Percentiles rank a stretch among this genome's conserved stretches.
phyloP scores from a whole-genome alignment of 2,329 filamentous ascomycete genomes.

The Ophiostoma pallidulum region DNA sequence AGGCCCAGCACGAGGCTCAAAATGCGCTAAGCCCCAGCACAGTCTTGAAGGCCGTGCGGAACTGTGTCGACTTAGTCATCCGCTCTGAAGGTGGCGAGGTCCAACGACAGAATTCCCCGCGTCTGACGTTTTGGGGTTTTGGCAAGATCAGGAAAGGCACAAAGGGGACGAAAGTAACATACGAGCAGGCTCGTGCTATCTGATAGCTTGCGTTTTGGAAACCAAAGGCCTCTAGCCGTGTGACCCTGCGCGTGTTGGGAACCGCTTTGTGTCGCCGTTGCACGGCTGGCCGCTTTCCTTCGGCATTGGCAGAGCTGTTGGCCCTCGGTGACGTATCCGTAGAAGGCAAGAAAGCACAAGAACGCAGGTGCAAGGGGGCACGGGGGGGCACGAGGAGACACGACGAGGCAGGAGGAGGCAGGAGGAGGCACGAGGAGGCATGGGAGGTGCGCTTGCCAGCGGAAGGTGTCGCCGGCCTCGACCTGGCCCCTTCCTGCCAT shows the following conservation, averaged over 20 bases:
- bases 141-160: too few relatives aligned
- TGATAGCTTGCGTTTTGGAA: neutral
- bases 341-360: too few relatives aligned
- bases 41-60: neutral
- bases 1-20: neutral
- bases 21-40: neutral
- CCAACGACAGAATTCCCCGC: too few relatives aligned
- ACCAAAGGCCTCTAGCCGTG: neutral
- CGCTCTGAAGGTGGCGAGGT: neutral
- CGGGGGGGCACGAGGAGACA: too few relatives aligned
- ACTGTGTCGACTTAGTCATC: conserved; percentile 1
- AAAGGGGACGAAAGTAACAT: too few relatives aligned
- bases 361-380: too few relatives aligned
- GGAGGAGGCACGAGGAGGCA: neutral
- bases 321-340: conserved; percentile 6
- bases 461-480: neutral
- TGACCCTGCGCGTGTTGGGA: neutral
- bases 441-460: neutral
- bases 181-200: too few relatives aligned
- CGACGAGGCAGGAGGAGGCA: too few relatives aligned
- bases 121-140: too few relatives aligned
- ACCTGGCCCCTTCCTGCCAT: neutral
- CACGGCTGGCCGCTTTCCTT: conserved; percentile 20
- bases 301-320: conserved; percentile 15
- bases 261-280: neutral